Percentiles rank a stretch among this genome's conserved stretches.
phyloP scores from a whole-genome alignment of 2,329 filamentous ascomycete genomes.

The Madurella mycetomatis region DNA sequence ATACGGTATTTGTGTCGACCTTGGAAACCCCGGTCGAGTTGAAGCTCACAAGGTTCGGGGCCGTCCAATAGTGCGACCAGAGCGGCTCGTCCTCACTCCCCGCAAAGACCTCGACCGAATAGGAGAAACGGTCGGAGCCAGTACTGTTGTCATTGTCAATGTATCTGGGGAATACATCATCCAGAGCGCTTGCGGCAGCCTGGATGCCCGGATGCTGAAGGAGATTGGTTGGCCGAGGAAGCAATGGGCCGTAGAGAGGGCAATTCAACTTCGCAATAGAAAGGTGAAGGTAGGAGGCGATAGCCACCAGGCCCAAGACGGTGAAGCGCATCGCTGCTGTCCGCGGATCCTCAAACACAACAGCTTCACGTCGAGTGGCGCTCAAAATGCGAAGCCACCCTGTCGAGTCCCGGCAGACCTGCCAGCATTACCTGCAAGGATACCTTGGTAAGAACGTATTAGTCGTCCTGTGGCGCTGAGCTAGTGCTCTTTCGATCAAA shows the following conservation, averaged over 20 bases:
- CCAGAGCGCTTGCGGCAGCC: conserved; percentile 22
- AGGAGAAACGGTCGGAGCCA: conserved; percentile 29
- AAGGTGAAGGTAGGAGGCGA: not conserved
- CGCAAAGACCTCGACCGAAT: conserved; percentile 32
- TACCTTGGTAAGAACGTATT: too few species aligned
- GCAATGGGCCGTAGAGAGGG: conserved; percentile 31
- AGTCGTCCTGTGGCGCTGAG: too few species aligned
- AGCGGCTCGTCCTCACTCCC: conserved; percentile 26
- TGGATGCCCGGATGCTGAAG: conserved; percentile 19
- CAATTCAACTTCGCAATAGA: conserved; percentile 28
- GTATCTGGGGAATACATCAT: conserved; percentile 25
- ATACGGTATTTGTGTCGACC: conserved; percentile 38
- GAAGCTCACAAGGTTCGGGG: conserved; percentile 26
- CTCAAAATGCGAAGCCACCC: too few species aligned
- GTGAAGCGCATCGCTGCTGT: too few species aligned
- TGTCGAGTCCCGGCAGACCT: too few species aligned
- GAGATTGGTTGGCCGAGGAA: conserved; percentile 29
- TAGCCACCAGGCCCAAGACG: not conserved
- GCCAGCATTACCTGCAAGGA: too few species aligned
- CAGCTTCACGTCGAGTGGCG: too few species aligned
- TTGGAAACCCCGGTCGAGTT: conserved; percentile 29
- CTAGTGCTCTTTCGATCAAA: too few species aligned
- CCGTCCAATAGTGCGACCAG: conserved; percentile 29
- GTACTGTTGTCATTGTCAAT: conserved; percentile 31
- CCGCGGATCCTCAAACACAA: too few species aligned